Percentiles rank a stretch among this genome's conserved stretches.
Evolutionary conservation across 1,139 yeast genomes (phyloP).

Genomic region (Blastobotrys elegans): DNA sequence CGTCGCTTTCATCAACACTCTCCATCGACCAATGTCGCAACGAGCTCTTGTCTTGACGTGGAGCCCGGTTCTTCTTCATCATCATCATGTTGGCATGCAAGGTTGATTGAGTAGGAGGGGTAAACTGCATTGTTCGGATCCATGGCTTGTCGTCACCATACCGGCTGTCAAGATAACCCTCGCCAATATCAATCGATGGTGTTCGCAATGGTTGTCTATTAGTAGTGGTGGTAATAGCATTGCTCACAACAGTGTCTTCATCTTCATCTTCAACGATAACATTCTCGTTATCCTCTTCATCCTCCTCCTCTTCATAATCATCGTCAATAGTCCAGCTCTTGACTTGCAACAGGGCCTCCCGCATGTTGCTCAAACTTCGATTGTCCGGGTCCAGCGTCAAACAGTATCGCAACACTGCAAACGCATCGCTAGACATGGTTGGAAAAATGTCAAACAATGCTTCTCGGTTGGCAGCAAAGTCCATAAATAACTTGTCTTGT

Average conservation of each 20-base stretch:
- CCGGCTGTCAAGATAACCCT: constrained; percentile 12
- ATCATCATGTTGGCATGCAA: not conserved
- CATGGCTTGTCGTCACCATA: constrained; percentile 22
- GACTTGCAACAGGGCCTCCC: constrained; percentile 53
- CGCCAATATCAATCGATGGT: constrained; percentile 30
- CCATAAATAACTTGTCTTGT: constrained; percentile 79
- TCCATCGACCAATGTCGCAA: constrained; percentile 13
- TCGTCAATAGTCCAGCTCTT: constrained; percentile 79
- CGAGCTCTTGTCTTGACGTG: constrained; percentile 11
- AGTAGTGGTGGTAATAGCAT: constrained; percentile 27
- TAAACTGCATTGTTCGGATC: constrained; percentile 37
- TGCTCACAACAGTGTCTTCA: constrained; percentile 11
- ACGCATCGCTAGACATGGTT: constrained; percentile 80
- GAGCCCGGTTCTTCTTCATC: not conserved
- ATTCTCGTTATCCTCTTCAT: constrained; percentile 18
- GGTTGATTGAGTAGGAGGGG: constrained; percentile 30
- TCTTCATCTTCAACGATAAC: constrained; percentile 13
- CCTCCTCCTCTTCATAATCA: constrained; percentile 37
- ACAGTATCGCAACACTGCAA: constrained; percentile 71
- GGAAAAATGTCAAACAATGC: constrained; percentile 90
- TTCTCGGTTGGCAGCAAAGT: constrained; percentile 83
- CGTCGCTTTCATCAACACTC: constrained; percentile 16
- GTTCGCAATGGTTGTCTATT: constrained; percentile 42
- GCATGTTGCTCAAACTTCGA: constrained; percentile 60
- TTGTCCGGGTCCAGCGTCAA: constrained; percentile 84